Evolutionary conservation across 768 basidiomycete species (phyloP).

Genomic region (Lepiota subincarnata): DNA sequence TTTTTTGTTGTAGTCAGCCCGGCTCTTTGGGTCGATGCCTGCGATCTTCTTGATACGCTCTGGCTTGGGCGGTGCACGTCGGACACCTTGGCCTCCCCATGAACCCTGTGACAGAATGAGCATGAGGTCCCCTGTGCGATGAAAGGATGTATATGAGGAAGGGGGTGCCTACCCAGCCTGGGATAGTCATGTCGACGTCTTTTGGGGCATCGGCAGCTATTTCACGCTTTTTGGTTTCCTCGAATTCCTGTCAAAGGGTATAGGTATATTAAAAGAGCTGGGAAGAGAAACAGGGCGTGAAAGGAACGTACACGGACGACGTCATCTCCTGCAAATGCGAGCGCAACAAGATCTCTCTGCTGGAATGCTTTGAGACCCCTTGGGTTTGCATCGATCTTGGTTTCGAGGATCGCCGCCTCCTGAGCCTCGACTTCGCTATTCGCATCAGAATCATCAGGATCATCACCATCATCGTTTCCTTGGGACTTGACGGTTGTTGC

Average conservation of each 20-base stretch:
- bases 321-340: conserved; percentile 96
- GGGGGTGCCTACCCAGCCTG: conserved; percentile 81
- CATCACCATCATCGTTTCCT: conserved; percentile 45
- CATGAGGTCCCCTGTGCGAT: background rate
- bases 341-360: conserved; percentile 89
- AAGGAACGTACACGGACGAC: conserved; percentile 75
- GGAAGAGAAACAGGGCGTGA: background rate
- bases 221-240: conserved; percentile 75
- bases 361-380: conserved; percentile 67
- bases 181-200: conserved; percentile 84
- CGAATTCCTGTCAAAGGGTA: conserved; percentile 62
- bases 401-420: conserved; percentile 36
- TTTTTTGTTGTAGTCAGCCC: conserved; percentile 79
- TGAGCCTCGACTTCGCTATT: conserved; percentile 72
- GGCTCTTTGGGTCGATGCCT: conserved; percentile 72
- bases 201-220: conserved; percentile 84
- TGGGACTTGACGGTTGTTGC: conserved; percentile 31
- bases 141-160: background rate
- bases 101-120: conserved; percentile 58
- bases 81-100: conserved; percentile 83
- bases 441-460: conserved; percentile 46
- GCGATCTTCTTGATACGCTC: conserved; percentile 77
- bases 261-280: background rate
- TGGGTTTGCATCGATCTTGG: conserved; percentile 36
- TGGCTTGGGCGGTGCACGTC: conserved; percentile 55